A percentile compares a stretch with the other conserved stretches of the same genome.
Evolutionary conservation across 1,284 basidiomycete genomes (phyloP).

Genomic region (Leucoagaricus sp.): DNA sequence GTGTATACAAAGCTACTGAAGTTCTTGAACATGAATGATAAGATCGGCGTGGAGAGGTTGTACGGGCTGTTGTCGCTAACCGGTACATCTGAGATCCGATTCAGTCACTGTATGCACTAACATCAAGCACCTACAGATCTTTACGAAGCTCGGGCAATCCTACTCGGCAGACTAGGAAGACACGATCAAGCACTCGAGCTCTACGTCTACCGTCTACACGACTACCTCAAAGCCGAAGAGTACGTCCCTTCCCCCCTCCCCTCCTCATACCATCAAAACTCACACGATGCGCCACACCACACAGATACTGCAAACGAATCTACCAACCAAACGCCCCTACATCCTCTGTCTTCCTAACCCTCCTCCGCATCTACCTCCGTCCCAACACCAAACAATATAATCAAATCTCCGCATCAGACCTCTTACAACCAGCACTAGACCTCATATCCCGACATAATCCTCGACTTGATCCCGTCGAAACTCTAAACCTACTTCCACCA

Average conservation of each 20-base stretch:
- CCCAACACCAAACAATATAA: slow-evolving; percentile 53
- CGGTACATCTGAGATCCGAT: slow-evolving; percentile 41
- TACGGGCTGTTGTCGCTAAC: slow-evolving; percentile 77
- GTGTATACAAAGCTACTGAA: slow-evolving; percentile 72
- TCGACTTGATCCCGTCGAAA: slow-evolving; percentile 77
- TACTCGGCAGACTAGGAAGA: slow-evolving; percentile 87
- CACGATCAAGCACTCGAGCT: slow-evolving; percentile 93
- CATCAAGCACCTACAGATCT: slow-evolving; percentile 55
- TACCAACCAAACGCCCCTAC: slow-evolving; percentile 65
- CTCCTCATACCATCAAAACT: not conserved
- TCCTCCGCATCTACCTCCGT: slow-evolving; percentile 87
- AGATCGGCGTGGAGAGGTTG: slow-evolving; percentile 80
- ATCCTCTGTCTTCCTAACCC: slow-evolving; percentile 75
- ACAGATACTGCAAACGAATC: slow-evolving; percentile 84
- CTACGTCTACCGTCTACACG: slow-evolving; percentile 85
- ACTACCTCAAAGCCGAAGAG: slow-evolving; percentile 88
- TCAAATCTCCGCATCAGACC: slow-evolving; percentile 29
- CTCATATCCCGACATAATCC: slow-evolving; percentile 85
- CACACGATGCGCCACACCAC: slow-evolving; percentile 31
- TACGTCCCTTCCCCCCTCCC: slow-evolving; percentile 36
- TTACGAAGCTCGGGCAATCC: slow-evolving; percentile 86
- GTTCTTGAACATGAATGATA: slow-evolving; percentile 74
- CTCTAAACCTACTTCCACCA: slow-evolving; percentile 86
- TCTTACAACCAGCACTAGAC: slow-evolving; percentile 79
- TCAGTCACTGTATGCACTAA: not conserved